These are phyloP conservation scores for Plasmodium ovale DNA, from an alignment of 169 alveolate species.

Conservation along the genomic window DNA sequence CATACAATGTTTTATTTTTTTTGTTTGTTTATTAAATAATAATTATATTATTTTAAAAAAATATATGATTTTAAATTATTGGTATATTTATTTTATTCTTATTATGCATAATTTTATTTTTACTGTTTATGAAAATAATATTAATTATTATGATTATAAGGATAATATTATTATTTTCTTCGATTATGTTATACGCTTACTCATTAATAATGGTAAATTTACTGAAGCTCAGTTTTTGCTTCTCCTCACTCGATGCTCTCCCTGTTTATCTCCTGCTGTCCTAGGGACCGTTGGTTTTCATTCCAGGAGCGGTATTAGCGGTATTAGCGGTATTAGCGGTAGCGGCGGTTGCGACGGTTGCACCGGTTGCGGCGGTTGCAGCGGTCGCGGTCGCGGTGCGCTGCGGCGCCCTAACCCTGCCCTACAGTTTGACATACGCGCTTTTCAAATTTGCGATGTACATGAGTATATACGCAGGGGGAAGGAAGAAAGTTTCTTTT, in stretches of 20 bases:
- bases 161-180: slow-evolving; percentile 31
- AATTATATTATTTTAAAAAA: slow-evolving; percentile 48
- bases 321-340: no score
- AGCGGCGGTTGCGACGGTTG: no score
- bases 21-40: slow-evolving; percentile 32
- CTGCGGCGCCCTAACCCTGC: no score
- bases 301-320: no score
- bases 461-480: slow-evolving; percentile 40
- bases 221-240: slow-evolving; percentile 47
- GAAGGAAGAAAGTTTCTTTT: slow-evolving; percentile 47
- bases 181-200: slow-evolving; percentile 18
- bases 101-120: slow-evolving; percentile 52
- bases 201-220: background rate
- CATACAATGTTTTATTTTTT: slow-evolving; percentile 43
- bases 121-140: slow-evolving; percentile 38
- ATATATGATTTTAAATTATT: slow-evolving; percentile 23
- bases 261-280: no score
- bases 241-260: background rate
- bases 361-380: no score
- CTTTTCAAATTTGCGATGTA: slow-evolving; percentile 57
- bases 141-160: slow-evolving; percentile 21
- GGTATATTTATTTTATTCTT: slow-evolving; percentile 32
- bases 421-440: slow-evolving; percentile 14
- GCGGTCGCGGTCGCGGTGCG: no score
- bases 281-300: slow-evolving; percentile 18